Base-by-base conservation (phyloP, 1,139 yeast species). In the Trichomonascaceae sp. region DNA sequence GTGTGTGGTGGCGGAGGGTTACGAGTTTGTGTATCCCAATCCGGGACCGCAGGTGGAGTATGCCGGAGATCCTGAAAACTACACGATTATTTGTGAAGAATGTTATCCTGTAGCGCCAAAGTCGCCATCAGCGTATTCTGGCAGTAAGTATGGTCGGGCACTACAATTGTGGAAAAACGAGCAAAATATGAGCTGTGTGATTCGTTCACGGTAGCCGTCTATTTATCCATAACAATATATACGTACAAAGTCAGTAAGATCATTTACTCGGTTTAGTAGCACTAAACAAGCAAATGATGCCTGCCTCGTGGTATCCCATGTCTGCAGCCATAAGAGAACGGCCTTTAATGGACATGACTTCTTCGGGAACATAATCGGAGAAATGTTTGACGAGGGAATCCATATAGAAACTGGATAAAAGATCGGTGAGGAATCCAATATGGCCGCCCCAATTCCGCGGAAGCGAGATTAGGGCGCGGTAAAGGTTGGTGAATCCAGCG, bases 371-470 rank as follows among this genome's bases (percentile, higher is more conserved):
- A 14, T 50, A 40, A 16, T 47, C 45, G 4, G 50, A 46, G 37
- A 49, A 53, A 6, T 39, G 36, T 4, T 43, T 34, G 27, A 50
- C 43, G 39, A 55, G 40, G 14, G 52, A 38, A 27, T 52, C 53
- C 6, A 47, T 34, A 32, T 50, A 54, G 37, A 48, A 51, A 28
- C 50, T 37, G 4, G 50, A 41, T 27, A 52, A 34, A 14, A 54
- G 42, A 25, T 54, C 57, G 3, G 57, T 48, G 27, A 54, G 35
- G 28, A 50, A 51, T 15, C 58, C 57, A 13, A 51, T 40, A 26
- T 45, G 51, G 14, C 58, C 59, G 3, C 56, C 54, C 58, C 58
- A 53, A 9, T 54, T 55, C 8, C 49, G 42, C 4, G 59, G 59
- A 11, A 54, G 35, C 4, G 49, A 44, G 9, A 52, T 30, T 25